A percentile compares a stretch with the other conserved stretches of the same genome.
Evolutionary conservation across 2,329 filamentous ascomycete species (phyloP).

Genomic region (Trichophyton simii): DNA sequence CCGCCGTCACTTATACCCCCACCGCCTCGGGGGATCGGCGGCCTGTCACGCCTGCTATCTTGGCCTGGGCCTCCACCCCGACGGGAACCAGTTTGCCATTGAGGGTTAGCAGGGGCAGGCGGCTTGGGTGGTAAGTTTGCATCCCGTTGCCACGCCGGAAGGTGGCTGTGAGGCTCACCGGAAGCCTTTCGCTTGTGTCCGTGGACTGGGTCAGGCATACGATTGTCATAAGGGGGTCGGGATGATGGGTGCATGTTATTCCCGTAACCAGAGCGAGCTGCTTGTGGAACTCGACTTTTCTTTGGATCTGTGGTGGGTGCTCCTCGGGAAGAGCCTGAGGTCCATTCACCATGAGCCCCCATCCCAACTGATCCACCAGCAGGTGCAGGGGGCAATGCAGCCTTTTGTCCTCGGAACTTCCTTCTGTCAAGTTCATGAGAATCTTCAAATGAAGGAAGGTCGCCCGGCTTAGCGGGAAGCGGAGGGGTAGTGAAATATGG

Average conservation of each 20-base stretch:
- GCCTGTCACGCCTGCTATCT: slow-evolving; percentile 17
- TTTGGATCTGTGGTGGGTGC: slow-evolving; percentile 21
- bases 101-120: slow-evolving; percentile 19
- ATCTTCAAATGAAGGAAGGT: slow-evolving; percentile 85
- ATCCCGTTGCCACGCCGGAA: slow-evolving; percentile 22
- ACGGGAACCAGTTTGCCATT: slow-evolving; percentile 19
- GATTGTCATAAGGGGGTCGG: slow-evolving; percentile 20
- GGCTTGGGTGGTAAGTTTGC: slow-evolving; percentile 28
- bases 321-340: slow-evolving; percentile 23
- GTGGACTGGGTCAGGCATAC: slow-evolving; percentile 14
- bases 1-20: slow-evolving; percentile 15
- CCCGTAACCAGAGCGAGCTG: slow-evolving; percentile 20
- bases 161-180: slow-evolving; percentile 17
- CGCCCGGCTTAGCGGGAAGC: slow-evolving; percentile 65
- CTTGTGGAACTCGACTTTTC: slow-evolving; percentile 26
- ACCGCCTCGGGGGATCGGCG: slow-evolving; percentile 15
- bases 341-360: slow-evolving; percentile 46
- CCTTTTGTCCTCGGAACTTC: slow-evolving; percentile 80
- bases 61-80: slow-evolving; percentile 18
- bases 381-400: slow-evolving; percentile 74
- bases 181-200: slow-evolving; percentile 14
- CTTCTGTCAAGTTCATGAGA: slow-evolving; percentile 92
- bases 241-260: slow-evolving; percentile 16
- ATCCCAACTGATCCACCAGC: slow-evolving; percentile 82
- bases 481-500: slow-evolving; percentile 77